These are phyloP conservation scores for Melampsora americana DNA, from an alignment of 1,284 basidiomycete species.

Conservation along the genomic window DNA sequence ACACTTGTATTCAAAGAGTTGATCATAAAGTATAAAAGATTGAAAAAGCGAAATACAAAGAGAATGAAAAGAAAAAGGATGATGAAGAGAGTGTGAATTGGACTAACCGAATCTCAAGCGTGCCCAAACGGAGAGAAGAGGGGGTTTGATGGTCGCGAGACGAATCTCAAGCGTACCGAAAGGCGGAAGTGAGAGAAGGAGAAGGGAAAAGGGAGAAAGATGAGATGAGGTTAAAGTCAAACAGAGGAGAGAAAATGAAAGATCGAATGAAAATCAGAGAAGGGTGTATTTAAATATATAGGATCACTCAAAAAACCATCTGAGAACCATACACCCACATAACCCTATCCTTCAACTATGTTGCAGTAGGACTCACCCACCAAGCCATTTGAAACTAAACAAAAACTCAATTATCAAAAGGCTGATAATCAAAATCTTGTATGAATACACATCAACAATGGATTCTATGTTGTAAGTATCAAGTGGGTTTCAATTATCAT, in stretches of 20 bases:
- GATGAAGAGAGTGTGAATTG: constrained; percentile 4
- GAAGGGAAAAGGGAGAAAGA: constrained; percentile 1
- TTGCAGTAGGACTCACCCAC: too few species aligned
- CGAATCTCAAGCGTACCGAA: constrained; percentile 44
- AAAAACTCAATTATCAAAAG: too few species aligned
- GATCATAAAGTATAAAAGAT: background rate
- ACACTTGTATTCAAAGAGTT: background rate
- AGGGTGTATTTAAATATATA: too few species aligned
- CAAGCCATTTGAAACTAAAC: too few species aligned
- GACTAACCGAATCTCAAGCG: constrained; percentile 44
- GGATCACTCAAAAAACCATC: too few species aligned
- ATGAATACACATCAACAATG: too few species aligned
- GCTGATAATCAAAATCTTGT: too few species aligned
- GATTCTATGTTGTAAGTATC: too few species aligned
- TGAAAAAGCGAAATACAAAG: background rate
- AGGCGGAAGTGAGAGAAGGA: background rate
- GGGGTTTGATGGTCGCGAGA: constrained; percentile 37
- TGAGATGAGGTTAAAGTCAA: background rate
- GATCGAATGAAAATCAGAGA: background rate
- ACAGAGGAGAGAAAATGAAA: background rate
- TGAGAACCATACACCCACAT: too few species aligned
- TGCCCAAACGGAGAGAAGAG: constrained; percentile 36
- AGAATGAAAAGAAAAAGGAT: constrained; percentile 2
- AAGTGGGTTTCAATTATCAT: too few species aligned
- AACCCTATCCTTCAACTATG: too few species aligned